Evolutionary conservation across 345 rosid species (phyloP), one percentile per base, ranked within the genome.

Genomic region (Kandelia obovata): DNA sequence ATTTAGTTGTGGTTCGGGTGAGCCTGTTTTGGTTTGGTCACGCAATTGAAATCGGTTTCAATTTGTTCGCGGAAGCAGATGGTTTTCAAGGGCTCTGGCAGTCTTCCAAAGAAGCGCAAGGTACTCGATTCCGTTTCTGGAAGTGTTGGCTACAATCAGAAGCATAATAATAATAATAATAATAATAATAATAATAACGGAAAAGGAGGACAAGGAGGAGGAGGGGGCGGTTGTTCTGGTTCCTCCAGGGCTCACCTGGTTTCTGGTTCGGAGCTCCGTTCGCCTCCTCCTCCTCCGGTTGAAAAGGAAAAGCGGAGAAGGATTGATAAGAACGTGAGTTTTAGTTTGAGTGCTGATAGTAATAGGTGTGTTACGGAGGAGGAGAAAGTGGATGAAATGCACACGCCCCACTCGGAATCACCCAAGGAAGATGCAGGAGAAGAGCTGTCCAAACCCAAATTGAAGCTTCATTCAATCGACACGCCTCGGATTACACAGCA

Each of bases 71-170:
- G 80, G 17, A 81, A 69, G 67, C 76, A 68, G 61, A 73, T 72
- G 72, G 71, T 65, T 65, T 68, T 65, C 43, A 81, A 74, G 15
- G 91, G 87, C 52, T 78, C 87, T 78, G 83, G 97, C 72, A 34
- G 37, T 6, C 75, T 86, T 61, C 85, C 83, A 15, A 84, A 71
- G 83, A 92, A 86, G 86, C 91, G 84, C 60, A 94, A 94, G 85
- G 88, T 90, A 75, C 88, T 94, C 19, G 93, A 88, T 74, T 84
- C 96, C 30, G 91, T 91, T 58, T 84, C 86, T 53, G 98, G 89
- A 70, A 85, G 75, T 39, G 86, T 80, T 64, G 37, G 0, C 37
- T 91, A 91, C 77, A 89, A 75, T 28, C 84, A 80, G 70, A 87
- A 89, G 78, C 97, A 84, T 34, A 34, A 34, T 34, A 69, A 68